phyloP scores from a whole-genome alignment of 345 rosid genomes.

The Eucalyptus urophylla region DNA sequence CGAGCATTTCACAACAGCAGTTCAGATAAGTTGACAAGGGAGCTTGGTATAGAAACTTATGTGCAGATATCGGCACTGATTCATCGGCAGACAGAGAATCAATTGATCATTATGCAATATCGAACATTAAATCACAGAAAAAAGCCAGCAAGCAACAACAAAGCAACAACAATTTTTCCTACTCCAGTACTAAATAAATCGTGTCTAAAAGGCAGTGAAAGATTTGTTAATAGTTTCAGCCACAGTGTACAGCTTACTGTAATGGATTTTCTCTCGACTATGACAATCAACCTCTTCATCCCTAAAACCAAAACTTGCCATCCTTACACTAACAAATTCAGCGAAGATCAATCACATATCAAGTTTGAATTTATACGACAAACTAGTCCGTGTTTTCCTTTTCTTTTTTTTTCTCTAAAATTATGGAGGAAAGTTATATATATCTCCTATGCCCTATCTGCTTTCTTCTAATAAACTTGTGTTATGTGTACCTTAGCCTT shows the following conservation, averaged over 20 bases:
- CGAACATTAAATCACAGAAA: background rate
- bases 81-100: background rate
- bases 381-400: background rate
- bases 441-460: background rate
- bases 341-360: background rate
- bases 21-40: background rate
- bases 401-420: background rate
- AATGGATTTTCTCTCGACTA: background rate
- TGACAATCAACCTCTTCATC: background rate
- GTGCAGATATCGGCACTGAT: background rate
- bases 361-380: background rate
- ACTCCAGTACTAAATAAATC: background rate
- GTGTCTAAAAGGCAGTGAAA: background rate
- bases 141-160: background rate
- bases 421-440: background rate
- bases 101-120: background rate
- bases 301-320: background rate
- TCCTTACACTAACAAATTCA: background rate
- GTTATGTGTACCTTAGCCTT: constrained; percentile 45
- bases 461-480: background rate
- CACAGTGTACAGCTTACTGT: background rate
- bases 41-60: background rate
- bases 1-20: background rate
- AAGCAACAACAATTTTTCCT: background rate
- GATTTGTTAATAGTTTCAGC: background rate